Conservation (phyloP, 1,139 yeast genomes). For the Meyerozyma smithsonii region DNA sequence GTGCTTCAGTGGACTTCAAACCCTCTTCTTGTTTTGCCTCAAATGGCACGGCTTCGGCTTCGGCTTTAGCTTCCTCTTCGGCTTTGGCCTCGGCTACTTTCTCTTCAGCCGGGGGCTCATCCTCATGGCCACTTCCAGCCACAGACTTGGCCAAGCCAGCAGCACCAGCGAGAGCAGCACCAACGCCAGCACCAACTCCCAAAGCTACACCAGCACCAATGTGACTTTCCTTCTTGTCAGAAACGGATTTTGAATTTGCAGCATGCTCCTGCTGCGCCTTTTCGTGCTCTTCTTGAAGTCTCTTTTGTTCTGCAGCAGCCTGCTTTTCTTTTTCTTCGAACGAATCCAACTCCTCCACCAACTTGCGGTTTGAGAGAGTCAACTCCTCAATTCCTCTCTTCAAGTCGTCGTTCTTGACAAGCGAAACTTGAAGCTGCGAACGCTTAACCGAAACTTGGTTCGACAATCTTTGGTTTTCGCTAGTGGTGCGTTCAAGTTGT, state of each 20-base stretch:
- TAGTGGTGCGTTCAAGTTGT: slow-evolving; percentile 47
- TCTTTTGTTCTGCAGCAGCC: slow-evolving; percentile 18
- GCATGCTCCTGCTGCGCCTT: slow-evolving; percentile 22
- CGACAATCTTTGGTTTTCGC: slow-evolving; percentile 54
- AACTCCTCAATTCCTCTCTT: slow-evolving; percentile 26
- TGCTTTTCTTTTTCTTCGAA: slow-evolving; percentile 8
- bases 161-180: slow-evolving; percentile 24
- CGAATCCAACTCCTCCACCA: slow-evolving; percentile 17
- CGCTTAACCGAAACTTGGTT: slow-evolving; percentile 63
- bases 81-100: neutral
- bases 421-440: slow-evolving; percentile 62
- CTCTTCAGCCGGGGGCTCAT: too few relatives aligned
- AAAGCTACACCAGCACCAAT: slow-evolving; percentile 29
- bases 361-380: slow-evolving; percentile 19
- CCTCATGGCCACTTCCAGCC: neutral
- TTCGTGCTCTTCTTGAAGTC: slow-evolving; percentile 9
- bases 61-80: slow-evolving; percentile 7
- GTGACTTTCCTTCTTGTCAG: slow-evolving; percentile 5
- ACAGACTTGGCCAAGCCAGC: slow-evolving; percentile 8
- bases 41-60: slow-evolving; percentile 9
- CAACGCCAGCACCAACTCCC: slow-evolving; percentile 26
- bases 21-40: slow-evolving; percentile 5
- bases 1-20: too few relatives aligned
- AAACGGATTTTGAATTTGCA: slow-evolving; percentile 31
- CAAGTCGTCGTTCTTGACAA: slow-evolving; percentile 50